Conservation (phyloP, 345 rosid species). For the Hypericum perforatum region DNA sequence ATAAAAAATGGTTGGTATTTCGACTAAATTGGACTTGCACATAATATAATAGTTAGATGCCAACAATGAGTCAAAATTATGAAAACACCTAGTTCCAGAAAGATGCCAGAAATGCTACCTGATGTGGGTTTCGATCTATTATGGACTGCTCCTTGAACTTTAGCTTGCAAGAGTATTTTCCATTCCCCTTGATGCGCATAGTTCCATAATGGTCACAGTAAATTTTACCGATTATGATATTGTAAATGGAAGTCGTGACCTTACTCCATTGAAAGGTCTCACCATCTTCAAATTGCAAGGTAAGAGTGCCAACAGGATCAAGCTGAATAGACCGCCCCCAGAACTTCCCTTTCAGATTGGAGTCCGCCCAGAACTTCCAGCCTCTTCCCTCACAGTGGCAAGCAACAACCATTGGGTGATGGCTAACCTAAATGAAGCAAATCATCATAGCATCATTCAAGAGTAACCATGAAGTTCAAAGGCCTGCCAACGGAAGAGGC, state of each 20-base stretch:
- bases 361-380: constrained; percentile 98
- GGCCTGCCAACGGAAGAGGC: neutral
- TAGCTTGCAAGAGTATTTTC: constrained; percentile 77
- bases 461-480: constrained; percentile 6
- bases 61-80: too few relatives aligned
- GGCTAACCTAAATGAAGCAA: constrained; percentile 69
- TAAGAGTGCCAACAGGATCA: constrained; percentile 86
- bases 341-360: constrained; percentile 94
- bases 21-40: too few relatives aligned
- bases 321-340: constrained; percentile 99
- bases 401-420: constrained; percentile 94
- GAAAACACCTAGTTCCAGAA: too few relatives aligned
- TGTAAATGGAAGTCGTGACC: constrained; percentile 96
- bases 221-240: constrained; percentile 89
- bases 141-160: constrained; percentile 99
- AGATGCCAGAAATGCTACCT: constrained; percentile 33
- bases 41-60: too few relatives aligned
- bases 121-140: constrained; percentile 95
- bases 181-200: constrained; percentile 88
- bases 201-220: constrained; percentile 96
- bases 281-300: constrained; percentile 83
- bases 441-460: constrained; percentile 11
- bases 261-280: constrained; percentile 95
- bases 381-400: constrained; percentile 99
- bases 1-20: too few relatives aligned